phyloP scores from a whole-genome alignment of 1,139 yeast species.

The Saccharomyces hybrid region DNA sequence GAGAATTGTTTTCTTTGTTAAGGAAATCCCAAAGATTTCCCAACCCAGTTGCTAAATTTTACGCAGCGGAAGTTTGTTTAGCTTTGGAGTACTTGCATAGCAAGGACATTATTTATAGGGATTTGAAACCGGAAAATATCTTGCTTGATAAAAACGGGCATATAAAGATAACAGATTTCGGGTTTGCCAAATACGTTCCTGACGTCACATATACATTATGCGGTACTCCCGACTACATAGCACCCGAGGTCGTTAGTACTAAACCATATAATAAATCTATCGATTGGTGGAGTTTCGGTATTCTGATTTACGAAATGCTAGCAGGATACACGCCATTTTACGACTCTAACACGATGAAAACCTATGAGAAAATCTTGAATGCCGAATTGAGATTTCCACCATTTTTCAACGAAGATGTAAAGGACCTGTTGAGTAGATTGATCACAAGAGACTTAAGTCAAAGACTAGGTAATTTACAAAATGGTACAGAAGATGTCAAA shows the following conservation, averaged over 20 bases:
- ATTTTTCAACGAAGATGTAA: conserved; percentile 76
- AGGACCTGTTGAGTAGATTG: conserved; percentile 66
- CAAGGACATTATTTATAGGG: conserved; percentile 86
- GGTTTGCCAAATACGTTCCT: conserved; percentile 87
- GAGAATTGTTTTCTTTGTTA: conserved; percentile 79
- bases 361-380: conserved; percentile 82
- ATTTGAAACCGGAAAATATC: conserved; percentile 90
- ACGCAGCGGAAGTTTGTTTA: conserved; percentile 89
- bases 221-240: conserved; percentile 96
- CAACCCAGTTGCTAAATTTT: conserved; percentile 91
- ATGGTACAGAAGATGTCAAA: conserved; percentile 82
- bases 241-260: conserved; percentile 93
- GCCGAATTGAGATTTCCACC: conserved; percentile 82
- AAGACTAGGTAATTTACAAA: conserved; percentile 80
- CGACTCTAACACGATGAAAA: conserved; percentile 91
- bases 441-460: conserved; percentile 83
- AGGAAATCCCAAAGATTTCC: conserved; percentile 90
- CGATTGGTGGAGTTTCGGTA: conserved; percentile 98
- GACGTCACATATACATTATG: conserved; percentile 93
- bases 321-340: conserved; percentile 96
- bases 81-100: conserved; percentile 86
- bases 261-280: conserved; percentile 93
- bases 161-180: conserved; percentile 88
- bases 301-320: conserved; percentile 86
- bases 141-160: conserved; percentile 86